These are phyloP conservation scores for Iris pallida DNA, from an alignment of 116 monocot species.

Conservation along the genomic window DNA sequence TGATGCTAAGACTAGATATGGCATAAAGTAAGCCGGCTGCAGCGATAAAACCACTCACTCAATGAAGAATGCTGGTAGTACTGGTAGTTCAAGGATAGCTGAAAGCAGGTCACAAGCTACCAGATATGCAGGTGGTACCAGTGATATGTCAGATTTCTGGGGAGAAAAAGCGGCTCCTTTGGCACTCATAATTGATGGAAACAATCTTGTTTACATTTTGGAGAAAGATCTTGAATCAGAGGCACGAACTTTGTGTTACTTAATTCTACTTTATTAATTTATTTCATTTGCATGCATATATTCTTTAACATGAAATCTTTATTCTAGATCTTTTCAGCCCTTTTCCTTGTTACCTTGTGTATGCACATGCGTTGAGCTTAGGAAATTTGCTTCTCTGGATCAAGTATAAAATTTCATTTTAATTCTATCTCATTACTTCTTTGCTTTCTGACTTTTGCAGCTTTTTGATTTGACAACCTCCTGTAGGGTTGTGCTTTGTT, in stretches of 20 bases:
- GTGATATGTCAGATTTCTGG: not conserved
- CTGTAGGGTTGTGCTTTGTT: constrained; percentile 86
- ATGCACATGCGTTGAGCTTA: not conserved
- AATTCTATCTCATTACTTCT: not conserved
- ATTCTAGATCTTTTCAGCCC: not conserved
- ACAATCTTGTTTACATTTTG: constrained; percentile 81
- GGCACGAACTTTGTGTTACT: constrained; percentile 31
- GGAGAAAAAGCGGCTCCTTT: constrained; percentile 13
- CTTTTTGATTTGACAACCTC: constrained; percentile 64
- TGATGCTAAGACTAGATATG: constrained; percentile 69
- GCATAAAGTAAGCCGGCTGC: constrained; percentile 36
- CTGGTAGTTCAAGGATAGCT: constrained; percentile 31
- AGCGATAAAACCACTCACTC: too few species aligned
- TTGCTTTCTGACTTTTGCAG: constrained; percentile 25
- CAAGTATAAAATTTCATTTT: not conserved
- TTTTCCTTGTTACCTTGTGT: not conserved
- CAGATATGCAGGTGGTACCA: constrained; percentile 1
- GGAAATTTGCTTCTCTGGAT: not conserved
- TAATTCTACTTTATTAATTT: not conserved
- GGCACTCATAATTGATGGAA: constrained; percentile 90
- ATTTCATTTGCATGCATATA: too few species aligned
- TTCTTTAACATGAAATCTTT: not conserved
- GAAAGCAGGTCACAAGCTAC: constrained; percentile 52
- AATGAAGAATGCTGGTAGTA: too few species aligned
- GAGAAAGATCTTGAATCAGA: constrained; percentile 71